phyloP scores from a whole-genome alignment of 345 rosid genomes.

The Mallotus nudiflorus region DNA sequence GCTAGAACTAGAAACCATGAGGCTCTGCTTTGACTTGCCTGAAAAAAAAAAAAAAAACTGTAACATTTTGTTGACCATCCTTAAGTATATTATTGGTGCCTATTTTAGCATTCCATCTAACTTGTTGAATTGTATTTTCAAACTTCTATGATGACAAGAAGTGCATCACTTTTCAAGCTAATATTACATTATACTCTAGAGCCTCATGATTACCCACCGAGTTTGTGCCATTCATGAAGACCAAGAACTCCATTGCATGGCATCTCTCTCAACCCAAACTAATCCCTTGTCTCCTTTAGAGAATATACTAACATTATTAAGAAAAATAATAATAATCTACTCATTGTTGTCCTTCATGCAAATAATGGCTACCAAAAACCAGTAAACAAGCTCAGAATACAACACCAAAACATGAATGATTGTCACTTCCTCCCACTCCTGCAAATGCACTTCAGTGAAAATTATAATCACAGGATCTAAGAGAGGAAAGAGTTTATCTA shows the following conservation, averaged over 20 bases:
- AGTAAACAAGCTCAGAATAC: no score
- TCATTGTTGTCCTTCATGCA: no score
- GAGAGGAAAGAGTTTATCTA: no score
- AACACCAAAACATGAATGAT: no score
- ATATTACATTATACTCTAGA: not conserved
- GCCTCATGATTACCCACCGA: not conserved
- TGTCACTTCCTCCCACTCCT: no score
- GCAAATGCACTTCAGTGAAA: no score
- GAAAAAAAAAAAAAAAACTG: constrained; percentile 18
- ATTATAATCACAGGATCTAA: no score
- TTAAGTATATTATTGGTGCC: not conserved
- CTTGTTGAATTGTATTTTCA: not conserved
- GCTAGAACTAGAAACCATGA: constrained; percentile 4
- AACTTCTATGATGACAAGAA: not conserved
- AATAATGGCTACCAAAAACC: no score
- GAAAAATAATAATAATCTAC: no score
- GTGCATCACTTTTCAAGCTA: not conserved
- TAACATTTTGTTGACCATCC: not conserved
- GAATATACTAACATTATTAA: no score
- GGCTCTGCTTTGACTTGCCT: constrained; percentile 12
- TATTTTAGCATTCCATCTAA: not conserved
- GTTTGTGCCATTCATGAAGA: not conserved
- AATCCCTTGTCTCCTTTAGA: not conserved
- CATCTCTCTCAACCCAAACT: not conserved
- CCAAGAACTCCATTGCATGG: not conserved